Percentiles rank a stretch among this genome's conserved stretches.
Conservation (phyloP, 768 basidiomycete genomes). For the Tylopilus vinaceipallidus region DNA sequence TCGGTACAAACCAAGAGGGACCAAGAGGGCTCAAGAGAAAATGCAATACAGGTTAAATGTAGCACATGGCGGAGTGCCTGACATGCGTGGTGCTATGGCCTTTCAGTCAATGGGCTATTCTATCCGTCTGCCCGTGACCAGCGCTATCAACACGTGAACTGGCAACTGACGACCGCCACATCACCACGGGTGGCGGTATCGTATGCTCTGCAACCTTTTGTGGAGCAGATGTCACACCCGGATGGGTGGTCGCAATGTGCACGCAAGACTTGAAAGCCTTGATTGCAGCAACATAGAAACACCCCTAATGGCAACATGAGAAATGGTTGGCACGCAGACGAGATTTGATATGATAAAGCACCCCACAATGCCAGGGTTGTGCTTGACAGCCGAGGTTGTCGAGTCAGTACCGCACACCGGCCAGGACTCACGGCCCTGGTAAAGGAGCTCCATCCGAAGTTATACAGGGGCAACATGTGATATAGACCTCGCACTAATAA, state of each 20-base stretch:
- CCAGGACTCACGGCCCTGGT: no score
- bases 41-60: not conserved
- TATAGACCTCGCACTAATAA: no score
- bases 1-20: not conserved
- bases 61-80: not conserved
- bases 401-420: not conserved
- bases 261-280: not conserved
- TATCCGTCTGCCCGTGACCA: conserved; percentile 1
- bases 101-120: not conserved
- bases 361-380: not conserved
- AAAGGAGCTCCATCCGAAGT: not conserved
- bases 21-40: not conserved
- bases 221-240: no score
- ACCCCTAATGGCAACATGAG: no score
- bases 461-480: not conserved
- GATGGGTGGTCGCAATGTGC: no score
- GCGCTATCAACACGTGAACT: conserved; percentile 6
- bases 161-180: not conserved
- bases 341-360: not conserved
- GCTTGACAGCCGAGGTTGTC: not conserved
- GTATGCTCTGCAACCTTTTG: not conserved
- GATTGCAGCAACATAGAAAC: not conserved
- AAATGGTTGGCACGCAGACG: not conserved
- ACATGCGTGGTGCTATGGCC: no score
- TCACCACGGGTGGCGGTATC: not conserved